Evolutionary conservation across 352 stramenopile genomes (phyloP), one percentile per base, ranked within the genome.

Genomic region (Halophytophthora polymorphica): DNA sequence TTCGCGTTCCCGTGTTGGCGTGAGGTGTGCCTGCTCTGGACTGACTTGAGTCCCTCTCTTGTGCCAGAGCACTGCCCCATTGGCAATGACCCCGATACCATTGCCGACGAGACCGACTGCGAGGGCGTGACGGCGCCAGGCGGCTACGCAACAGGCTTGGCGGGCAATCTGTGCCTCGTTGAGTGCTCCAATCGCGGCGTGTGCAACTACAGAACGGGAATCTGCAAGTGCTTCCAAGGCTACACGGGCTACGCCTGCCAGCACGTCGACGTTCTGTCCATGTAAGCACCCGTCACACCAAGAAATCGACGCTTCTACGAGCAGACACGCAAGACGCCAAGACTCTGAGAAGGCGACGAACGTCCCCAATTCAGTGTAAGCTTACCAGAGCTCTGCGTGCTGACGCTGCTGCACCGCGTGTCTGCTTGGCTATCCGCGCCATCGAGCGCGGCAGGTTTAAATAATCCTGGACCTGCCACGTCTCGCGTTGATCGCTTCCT

Each of bases 161-260:
- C 57, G 23, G 86, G 86, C 12, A 98, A 98, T 65, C 35, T 90
- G 11, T 98, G 91, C 58, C 84, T 97, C 33, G 71, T 95, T 14
- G 90, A 98, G 50, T 98, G 92, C 63, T 95, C 82, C 11, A 97
- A 97, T 56, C 86, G 90, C 10, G 92, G 93, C 5, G 64, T 90
- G 11, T 98, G 92, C 65, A 74, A 97, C 72, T 95, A 96, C 64
- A 66, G 56, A 23, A 80, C 50, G 2, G 90, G 90, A 1, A 36
- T 65, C n/a, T 98, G 93, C 65, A 71, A 57, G 35, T 98, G 91
- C 57, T 98, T 96, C 51, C 49, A 56, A 37, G 91, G 90, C 2
- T 97, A 77, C 47, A 66, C 59, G 11, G 73, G 71, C 2, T 83
- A 69, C 49, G 73, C 73, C 14, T 89, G 75, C 19, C 73, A 90